Base-by-base conservation (phyloP, 163 green algal species). In the Chlorella variabilis region DNA sequence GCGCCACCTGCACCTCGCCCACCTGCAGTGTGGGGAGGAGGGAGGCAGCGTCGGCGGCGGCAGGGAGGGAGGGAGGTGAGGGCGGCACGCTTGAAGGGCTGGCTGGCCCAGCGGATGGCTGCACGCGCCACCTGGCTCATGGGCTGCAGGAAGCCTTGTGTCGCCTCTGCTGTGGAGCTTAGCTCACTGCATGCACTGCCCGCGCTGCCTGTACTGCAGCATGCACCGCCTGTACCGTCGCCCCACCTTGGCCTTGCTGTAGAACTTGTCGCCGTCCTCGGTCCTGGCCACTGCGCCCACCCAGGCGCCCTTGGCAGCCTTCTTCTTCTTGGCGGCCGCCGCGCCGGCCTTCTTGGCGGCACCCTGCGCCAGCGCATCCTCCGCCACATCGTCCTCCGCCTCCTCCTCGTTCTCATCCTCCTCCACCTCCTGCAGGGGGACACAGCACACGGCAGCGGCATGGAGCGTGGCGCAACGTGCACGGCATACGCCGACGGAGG, bases 391-490 rank as follows among this genome's bases (percentile, higher is more conserved):
- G 23, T 91, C 83, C 71, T 90, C 83, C n/a, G 76, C 86, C 62
- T 85, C 86, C 36, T 91, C 89, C 62, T 90, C 88, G 70, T 92
- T 91, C 27, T 81, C 76, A 56, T 92, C 89, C 66, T 93, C 89
- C 63, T 93, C 87, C 13, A 91, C 82, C 77, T 86, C 85, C 75
- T 90, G 68, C 31, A 38, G 41, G 36, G 33, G 34, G 34, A n/a
- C n/a, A n/a, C n/a, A n/a, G n/a, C n/a, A n/a, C n/a, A n/a, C n/a
- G n/a, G n/a, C n/a, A n/a, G n/a, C n/a, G n/a, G n/a, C n/a, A n/a
- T n/a, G n/a, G n/a, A n/a, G n/a, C n/a, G n/a, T n/a, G n/a, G n/a
- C n/a, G n/a, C n/a, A n/a, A n/a, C n/a, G n/a, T n/a, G n/a, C n/a
- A n/a, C n/a, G n/a, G n/a, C n/a, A n/a, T n/a, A n/a, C n/a, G n/a